Base-by-base conservation (phyloP, 805 yeast genomes). In the Saccharomycopsis sp. region DNA sequence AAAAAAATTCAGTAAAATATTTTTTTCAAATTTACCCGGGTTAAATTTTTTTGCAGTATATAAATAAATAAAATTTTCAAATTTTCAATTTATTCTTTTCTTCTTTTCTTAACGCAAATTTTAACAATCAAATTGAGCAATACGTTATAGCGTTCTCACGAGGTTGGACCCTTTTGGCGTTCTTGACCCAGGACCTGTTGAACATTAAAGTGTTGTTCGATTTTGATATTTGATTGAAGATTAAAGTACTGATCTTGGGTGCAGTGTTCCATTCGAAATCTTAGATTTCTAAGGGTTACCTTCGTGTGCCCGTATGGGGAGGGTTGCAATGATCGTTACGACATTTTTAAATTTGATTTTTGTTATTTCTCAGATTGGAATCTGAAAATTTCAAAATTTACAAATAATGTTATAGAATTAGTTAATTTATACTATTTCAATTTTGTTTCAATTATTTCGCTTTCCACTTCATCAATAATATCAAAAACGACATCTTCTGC, bases 401-500 rank as follows among this genome's bases (percentile, higher is more conserved):
- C n/a, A n/a, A n/a, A n/a, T n/a, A n/a, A n/a, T n/a, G n/a, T n/a
- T n/a, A n/a, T n/a, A n/a, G n/a, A n/a, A n/a, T n/a, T n/a, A n/a
- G n/a, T n/a, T n/a, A n/a, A n/a, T n/a, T n/a, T n/a, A n/a, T n/a
- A n/a, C n/a, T n/a, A 18, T 19, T 36, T 34, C 14, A 36, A 15
- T 15, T 39, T 43, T 27, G 39, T 37, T 28, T 52, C 81, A 37
- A 76, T 54, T 45, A 64, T 69, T 37, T 67, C 71, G 25, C 74
- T 79, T 42, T 81, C 88, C 0, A 82, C 70, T 58, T 92, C 95
- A 54, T 92, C 96, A 3, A 89, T 53, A 3, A 87, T 54, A 59
- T 92, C 98, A 75, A 80, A 79, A 1, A 74, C 76, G 49, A 81
- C 71, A 48, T 86, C 95, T 47, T 86, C 95, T 2, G 85, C 77